Evolutionary conservation across 331 rosid genomes (phyloP), one percentile per base, ranked within the genome.

Genomic region (Arachis monticola): DNA sequence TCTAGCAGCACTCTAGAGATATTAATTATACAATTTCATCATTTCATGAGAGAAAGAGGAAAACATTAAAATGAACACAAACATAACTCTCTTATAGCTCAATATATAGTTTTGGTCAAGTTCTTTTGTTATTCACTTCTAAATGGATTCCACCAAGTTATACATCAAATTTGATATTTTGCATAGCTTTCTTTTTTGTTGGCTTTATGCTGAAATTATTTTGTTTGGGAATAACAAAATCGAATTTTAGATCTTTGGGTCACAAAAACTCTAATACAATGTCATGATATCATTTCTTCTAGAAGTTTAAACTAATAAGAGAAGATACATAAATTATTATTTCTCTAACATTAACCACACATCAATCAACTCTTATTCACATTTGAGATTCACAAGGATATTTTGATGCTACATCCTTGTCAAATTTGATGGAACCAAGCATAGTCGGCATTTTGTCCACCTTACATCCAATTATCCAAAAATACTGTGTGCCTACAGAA

Each of bases 1-100:
- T 60, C 9, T 41, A 53, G 42, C 72, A 53, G 32, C 72, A 41
- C 12, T 59, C 69, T 75, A 13, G 59, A 79, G 59, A 70, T 67
- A 60, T 52, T 64, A 35, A 3, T 48, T 35, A n/a, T 27, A 75
- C 70, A 71, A 57, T 27, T 27, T 27, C 30, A 27, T 27, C 30
- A 64, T 70, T 58, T 22, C 40, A 2, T 59, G 31, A 47, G 35
- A 12, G 40, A 57, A 46, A 53, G 32, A 47, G 0, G 41, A 56
- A 56, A n/a, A 64, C 41, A 56, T 12, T 30, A 56, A 56, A 35
- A 48, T 10, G 59, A 61, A 47, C 41, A 22, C 13, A 52, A 50
- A 7, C 10, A 6, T 17, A 10, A 5, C 31, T 17, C 56, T 68
- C 31, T 51, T n/a, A 38, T n/a, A 22, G 17, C 44, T 42, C 45